Evolutionary conservation across 192 early-diverging fungal genomes (phyloP).

Genomic region (Podochytrium sp.): DNA sequence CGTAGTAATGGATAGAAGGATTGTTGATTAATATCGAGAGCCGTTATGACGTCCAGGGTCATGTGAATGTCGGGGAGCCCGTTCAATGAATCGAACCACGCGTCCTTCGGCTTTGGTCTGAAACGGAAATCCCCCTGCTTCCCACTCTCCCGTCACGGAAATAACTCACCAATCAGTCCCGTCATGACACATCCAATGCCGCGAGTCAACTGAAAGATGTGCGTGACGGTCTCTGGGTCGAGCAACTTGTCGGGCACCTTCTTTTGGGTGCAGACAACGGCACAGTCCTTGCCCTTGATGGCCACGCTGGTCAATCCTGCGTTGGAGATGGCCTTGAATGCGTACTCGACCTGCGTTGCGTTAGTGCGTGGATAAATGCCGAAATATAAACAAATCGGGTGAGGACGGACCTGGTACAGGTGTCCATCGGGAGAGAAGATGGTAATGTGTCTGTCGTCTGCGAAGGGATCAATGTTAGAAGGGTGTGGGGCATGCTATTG

Average conservation of each 20-base stretch:
- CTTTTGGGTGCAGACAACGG: slow-evolving; percentile 95
- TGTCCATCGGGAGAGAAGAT: slow-evolving; percentile 99
- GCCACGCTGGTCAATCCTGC: slow-evolving; percentile 94
- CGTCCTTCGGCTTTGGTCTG: not conserved
- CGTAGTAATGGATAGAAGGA: no score
- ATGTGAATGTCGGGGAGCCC: no score
- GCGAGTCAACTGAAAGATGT: slow-evolving; percentile 90
- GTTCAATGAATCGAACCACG: not conserved
- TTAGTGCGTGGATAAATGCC: slow-evolving; percentile 7
- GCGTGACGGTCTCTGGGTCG: slow-evolving; percentile 90
- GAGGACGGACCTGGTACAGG: slow-evolving; percentile 94
- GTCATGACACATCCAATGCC: slow-evolving; percentile 98
- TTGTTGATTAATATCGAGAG: no score
- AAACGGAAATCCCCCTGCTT: not conserved
- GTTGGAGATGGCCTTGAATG: slow-evolving; percentile 99
- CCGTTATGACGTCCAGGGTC: no score
- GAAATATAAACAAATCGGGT: not conserved
- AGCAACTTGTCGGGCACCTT: slow-evolving; percentile 98
- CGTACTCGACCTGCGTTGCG: slow-evolving; percentile 79
- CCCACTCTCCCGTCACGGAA: not conserved
- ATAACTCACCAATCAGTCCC: slow-evolving; percentile 77
- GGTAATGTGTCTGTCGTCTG: slow-evolving; percentile 97
- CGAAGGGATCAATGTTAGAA: not conserved
- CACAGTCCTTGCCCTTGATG: slow-evolving; percentile 92
- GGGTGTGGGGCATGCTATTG: not conserved